Base-by-base conservation (phyloP, 768 basidiomycete species). In the Trametes cubensis region DNA sequence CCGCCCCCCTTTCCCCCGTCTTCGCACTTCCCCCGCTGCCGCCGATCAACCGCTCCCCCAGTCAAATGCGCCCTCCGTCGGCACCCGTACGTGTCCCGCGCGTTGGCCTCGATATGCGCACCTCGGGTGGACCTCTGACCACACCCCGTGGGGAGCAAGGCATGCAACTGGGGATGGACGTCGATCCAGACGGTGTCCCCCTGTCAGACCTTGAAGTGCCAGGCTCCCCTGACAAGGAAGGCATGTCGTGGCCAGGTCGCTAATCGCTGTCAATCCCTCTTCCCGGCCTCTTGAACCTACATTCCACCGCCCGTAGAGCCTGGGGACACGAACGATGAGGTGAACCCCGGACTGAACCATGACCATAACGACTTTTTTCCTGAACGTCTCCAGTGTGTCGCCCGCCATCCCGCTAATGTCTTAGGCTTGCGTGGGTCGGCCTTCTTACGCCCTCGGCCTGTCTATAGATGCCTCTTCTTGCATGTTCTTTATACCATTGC, bases 141-240 rank as follows among this genome's bases (percentile, higher is more conserved):
- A 64, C 41, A 7, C 52, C 61, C n/a, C 34, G 18, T n/a, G 49
- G 53, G 2, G 66, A 52, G 23, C 23, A 34, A n/a, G 64, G 63
- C n/a, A 56, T 64, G 58, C 63, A 59, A 23, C 2, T 47, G 21
- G 66, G 63, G 17, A 56, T 64, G 58, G 55, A 63, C 38, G 61
- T 78, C 49, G 83, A 83, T 62, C 76, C 78, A 3, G 82, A 83
- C 55, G 81, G 81, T 1, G 79, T 77, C 40, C 60, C 58, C 39
- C 60, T 66, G 10, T 64, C 11, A n/a, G 58, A 61, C 21, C 61
- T 73, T 34, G 63, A 69, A 49, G 75, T 80, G 53, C 78, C 80
- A 2, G 77, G 75, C 10, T 79, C 80, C 7, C 78, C 78, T 0
- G 77, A 78, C 65, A 84, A 83, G 69, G 81, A 82, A 60, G 55